Evolutionary conservation across 2,329 filamentous ascomycete genomes (phyloP), one percentile per base, ranked within the genome.

Genomic region (Paraconiothyrium sp.): DNA sequence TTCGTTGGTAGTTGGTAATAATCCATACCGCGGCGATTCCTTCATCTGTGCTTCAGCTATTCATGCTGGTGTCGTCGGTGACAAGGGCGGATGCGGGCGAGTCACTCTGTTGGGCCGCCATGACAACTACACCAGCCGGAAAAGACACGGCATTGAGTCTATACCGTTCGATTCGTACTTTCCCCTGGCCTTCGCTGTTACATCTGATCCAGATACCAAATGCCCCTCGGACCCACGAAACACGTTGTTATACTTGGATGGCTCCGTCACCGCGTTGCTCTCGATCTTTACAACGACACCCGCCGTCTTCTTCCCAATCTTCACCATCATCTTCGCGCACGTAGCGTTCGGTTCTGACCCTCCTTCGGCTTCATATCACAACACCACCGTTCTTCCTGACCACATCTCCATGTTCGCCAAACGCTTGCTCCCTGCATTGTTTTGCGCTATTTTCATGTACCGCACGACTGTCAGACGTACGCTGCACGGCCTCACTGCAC

Each of bases 281-380:
- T 93, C 92, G 5, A 80, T 98, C 10, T 93, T 94, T 76, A 93
- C 92, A 3, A 87, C 89, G 0, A 91, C 90, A 0, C 88, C 94
- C 0, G 84, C 85, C 2, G 83, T 94, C 2, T 94, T 98, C 80
- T 97, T 95, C 79, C 89, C 89, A 48, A 85, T 89, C 44, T 98
- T 97, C 70, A 85, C 88, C 58, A 90, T 91, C 67, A 83, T 96
- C 43, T 97, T 97, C 78, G 92, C 91, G 79, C 93, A 97, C 64
- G 91, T 96, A 24, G 93, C 92, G 14, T 86, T 97, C 70, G 93
- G 92, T 10, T 93, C 93, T 1, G 94, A 98, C 73, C 91, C 93
- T 4, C 94, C 94, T 0, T 84, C 84, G 30, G 84, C 90, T 61
- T 82, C 83, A 0, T 84, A 88, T 30, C 86, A 57, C 34, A 74